These are phyloP conservation scores for Skeletonema marinoi DNA, from an alignment of 108 stramenopile genomes.

Conservation along the genomic window DNA sequence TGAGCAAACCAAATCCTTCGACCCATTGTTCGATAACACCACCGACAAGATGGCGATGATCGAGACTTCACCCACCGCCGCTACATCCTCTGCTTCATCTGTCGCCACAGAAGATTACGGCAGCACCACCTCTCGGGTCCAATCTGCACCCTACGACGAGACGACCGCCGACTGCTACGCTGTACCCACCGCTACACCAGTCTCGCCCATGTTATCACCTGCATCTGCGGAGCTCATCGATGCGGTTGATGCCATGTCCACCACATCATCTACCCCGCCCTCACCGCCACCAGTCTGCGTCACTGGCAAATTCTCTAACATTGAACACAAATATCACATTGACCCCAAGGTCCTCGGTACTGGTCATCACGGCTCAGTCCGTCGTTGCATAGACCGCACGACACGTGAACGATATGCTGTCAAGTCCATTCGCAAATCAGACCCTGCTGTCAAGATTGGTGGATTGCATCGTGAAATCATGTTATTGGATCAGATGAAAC, in stretches of 20 bases:
- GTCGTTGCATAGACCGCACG: constrained; percentile 22
- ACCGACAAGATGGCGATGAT: background rate
- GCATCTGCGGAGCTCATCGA: background rate
- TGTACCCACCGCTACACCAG: background rate
- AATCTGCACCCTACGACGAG: background rate
- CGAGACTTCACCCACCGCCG: background rate
- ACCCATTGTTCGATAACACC: background rate
- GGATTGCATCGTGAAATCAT: constrained; percentile 53
- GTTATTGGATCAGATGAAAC: constrained; percentile 56
- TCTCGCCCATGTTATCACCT: background rate
- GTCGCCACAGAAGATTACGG: background rate
- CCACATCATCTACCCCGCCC: constrained; percentile 1
- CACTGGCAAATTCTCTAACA: constrained; percentile 20
- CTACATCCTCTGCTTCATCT: background rate
- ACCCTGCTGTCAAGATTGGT: constrained; percentile 9
- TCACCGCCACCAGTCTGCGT: constrained; percentile 2
- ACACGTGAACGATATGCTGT: constrained; percentile 44
- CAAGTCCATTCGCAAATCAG: constrained; percentile 34
- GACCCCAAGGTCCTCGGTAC: constrained; percentile 37
- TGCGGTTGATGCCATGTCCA: background rate
- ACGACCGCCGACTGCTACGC: background rate
- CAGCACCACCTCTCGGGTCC: background rate
- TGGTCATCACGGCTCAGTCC: constrained; percentile 44
- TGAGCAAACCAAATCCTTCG: background rate
- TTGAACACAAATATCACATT: constrained; percentile 40